phyloP scores from a whole-genome alignment of 306 rosid genomes.

The Sophora flavescens region DNA sequence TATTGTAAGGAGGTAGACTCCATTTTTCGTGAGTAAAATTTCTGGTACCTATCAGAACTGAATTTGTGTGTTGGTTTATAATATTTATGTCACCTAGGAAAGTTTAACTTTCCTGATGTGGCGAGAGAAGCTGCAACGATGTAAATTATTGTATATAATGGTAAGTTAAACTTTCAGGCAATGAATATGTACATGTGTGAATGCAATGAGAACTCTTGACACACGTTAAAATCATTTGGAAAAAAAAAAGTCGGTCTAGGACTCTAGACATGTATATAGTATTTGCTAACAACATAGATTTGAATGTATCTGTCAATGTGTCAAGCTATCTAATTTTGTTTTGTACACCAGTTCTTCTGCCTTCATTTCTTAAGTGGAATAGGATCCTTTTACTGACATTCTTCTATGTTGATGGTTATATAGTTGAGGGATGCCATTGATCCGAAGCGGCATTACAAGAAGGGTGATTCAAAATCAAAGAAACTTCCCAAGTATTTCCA shows the following conservation, averaged over 20 bases:
- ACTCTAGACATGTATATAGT: not conserved
- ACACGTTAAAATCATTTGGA: not conserved
- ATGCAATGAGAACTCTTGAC: not conserved
- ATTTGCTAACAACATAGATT: constrained; percentile 25
- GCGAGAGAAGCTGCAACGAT: not conserved
- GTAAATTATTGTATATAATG: not conserved
- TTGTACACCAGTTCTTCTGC: not conserved
- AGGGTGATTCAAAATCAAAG: constrained; percentile 68
- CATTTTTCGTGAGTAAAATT: no score
- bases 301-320: constrained; percentile 4
- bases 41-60: no score
- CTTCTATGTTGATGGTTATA: constrained; percentile 45
- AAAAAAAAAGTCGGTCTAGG: not conserved
- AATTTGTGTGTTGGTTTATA: constrained; percentile 16
- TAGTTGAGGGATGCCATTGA: constrained; percentile 83
- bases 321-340: not conserved
- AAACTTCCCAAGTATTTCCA: constrained; percentile 78
- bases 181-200: not conserved
- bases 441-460: constrained; percentile 92
- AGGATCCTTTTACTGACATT: constrained; percentile 3
- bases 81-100: not conserved
- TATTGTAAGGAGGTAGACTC: no score
- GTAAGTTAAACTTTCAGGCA: constrained; percentile 9
- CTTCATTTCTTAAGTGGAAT: constrained; percentile 22
- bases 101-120: not conserved